A percentile compares a stretch with the other conserved stretches of the same genome.
These are phyloP conservation scores for Termitomyces eurrhizus DNA, from an alignment of 768 basidiomycete genomes.

Conservation along the genomic window DNA sequence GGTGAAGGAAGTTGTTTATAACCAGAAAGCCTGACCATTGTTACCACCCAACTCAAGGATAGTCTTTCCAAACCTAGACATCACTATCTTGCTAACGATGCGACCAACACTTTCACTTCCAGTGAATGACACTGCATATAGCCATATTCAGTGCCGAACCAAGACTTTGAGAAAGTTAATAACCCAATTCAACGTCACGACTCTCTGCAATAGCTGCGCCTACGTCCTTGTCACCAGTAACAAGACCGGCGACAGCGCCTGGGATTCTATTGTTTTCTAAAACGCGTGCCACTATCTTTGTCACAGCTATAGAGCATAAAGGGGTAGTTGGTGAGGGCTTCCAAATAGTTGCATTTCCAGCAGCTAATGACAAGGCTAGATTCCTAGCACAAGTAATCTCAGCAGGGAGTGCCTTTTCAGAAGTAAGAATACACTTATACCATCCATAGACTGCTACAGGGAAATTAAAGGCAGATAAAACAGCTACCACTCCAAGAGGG, in stretches of 20 bases:
- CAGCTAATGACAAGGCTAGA: constrained; percentile 79
- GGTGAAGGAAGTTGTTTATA: constrained; percentile 10
- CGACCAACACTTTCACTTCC: constrained; percentile 88
- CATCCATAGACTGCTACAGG: constrained; percentile 93
- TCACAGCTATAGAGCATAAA: constrained; percentile 87
- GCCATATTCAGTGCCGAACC: constrained; percentile 7
- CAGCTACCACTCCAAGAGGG: constrained; percentile 68
- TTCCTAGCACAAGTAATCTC: constrained; percentile 54
- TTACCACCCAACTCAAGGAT: constrained; percentile 94
- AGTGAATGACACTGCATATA: constrained; percentile 80
- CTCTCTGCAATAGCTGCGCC: constrained; percentile 80
- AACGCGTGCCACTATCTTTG: constrained; percentile 76
- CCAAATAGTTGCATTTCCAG: constrained; percentile 94
- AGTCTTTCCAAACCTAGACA: constrained; percentile 84
- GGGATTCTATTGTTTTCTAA: constrained; percentile 81
- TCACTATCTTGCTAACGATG: constrained; percentile 83
- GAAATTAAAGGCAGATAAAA: constrained; percentile 95
- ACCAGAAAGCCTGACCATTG: constrained; percentile 59
- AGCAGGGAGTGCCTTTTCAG: constrained; percentile 1
- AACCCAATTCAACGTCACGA: constrained; percentile 74
- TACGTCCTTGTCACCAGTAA: constrained; percentile 77
- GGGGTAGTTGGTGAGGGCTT: constrained; percentile 92
- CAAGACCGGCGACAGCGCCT: constrained; percentile 78
- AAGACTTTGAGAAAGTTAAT: constrained; percentile 13
- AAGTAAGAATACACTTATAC: constrained; percentile 31